Evolutionary conservation across 73 alveolate species (phyloP), one percentile per base, ranked within the genome.

Genomic region (Diophrys appendiculata): DNA sequence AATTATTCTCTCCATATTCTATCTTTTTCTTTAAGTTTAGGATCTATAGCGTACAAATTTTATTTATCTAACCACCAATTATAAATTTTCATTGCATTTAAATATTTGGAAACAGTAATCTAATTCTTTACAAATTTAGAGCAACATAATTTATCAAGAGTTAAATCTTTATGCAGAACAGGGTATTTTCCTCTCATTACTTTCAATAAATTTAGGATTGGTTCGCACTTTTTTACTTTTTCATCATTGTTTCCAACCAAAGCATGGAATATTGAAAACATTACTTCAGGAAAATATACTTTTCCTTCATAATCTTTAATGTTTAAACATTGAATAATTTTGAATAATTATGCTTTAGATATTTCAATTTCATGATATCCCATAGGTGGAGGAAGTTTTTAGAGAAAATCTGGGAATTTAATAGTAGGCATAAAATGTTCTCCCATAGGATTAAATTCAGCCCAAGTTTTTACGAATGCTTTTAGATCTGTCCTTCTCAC

Each of bases 231-330:
- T 55, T 83, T 68, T 3, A 82, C 93, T 31, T 78, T 29, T 65
- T 82, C 87, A 34, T 82, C 88, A 65, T 86, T 82, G 70, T 72
- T 78, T 18, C 95, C 95, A 43, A 70, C 68, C 5, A 89, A 52
- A 0, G 90, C 81, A 33, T 72, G 85, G 30, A 90, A 77, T 0
- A 89, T 76, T 1, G 88, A 65, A 88, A 92, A 89, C 88, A 89
- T 52, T 13, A 85, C 90, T 60, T 89, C 95, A 3, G 90, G 87
- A 75, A 85, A 89, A 55, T 84, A 70, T 8, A 89, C 95, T 34
- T 52, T 29, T 0, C 91, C 93, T 29, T 72, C 78, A 52, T 70
- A 65, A 26, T 89, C 95, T 29, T 69, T 53, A 43, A 89, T 79
- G 73, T 76, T 76, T 52, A 89, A 65, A 54, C 88, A 78, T 76